Evolutionary conservation across 129 eudicot genomes (phyloP).

Genomic region (Artemisia annua): DNA sequence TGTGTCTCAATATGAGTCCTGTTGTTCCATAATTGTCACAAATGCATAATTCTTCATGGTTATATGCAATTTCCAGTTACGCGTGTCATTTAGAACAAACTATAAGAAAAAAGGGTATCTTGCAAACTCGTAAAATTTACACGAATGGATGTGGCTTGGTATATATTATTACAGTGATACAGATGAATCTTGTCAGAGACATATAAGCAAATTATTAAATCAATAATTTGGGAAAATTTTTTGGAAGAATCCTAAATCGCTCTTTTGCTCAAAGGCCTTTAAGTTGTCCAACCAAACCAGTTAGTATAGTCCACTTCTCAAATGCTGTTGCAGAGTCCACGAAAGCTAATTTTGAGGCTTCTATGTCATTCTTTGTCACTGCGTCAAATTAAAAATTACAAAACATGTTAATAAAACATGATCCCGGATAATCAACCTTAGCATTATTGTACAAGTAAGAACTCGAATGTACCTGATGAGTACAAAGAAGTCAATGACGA

Average conservation of each 20-base stretch:
- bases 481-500: slow-evolving; percentile 68
- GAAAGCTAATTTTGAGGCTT: slow-evolving; percentile 75
- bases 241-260: slow-evolving; percentile 4
- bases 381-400: slow-evolving; percentile 22
- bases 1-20: slow-evolving; percentile 11
- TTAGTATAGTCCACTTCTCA: slow-evolving; percentile 84
- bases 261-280: slow-evolving; percentile 72
- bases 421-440: too few relatives aligned
- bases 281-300: slow-evolving; percentile 77
- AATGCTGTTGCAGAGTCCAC: slow-evolving; percentile 86
- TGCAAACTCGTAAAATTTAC: neutral
- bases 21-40: neutral
- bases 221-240: neutral
- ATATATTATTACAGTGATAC: neutral
- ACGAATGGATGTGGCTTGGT: neutral
- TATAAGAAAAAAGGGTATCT: neutral
- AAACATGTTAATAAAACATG: too few relatives aligned
- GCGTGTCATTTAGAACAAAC: neutral
- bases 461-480: slow-evolving; percentile 58
- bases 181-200: neutral
- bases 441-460: neutral
- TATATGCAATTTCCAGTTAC: neutral
- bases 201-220: slow-evolving; percentile 1
- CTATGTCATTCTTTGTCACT: slow-evolving; percentile 69
- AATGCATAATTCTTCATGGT: neutral